Conservation (phyloP, 805 yeast genomes). For the Suhomyces vadensis region DNA sequence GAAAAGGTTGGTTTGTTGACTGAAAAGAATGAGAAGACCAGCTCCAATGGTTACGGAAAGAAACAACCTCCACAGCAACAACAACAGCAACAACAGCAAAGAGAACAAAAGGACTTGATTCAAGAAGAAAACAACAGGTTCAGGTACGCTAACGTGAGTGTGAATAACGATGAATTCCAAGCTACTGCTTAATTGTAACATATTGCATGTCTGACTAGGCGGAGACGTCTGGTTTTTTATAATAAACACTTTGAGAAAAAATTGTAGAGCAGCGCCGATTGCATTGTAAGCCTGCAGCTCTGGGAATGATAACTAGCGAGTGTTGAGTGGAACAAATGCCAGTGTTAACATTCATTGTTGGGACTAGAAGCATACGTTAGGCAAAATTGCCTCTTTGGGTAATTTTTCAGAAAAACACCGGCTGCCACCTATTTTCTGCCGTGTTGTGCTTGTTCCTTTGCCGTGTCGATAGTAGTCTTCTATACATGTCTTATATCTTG, state of each 20-base stretch:
- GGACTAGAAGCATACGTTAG: too few species aligned
- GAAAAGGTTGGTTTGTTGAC: slow-evolving; percentile 76
- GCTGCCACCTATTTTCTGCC: too few species aligned
- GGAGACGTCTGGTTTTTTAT: slow-evolving; percentile 1
- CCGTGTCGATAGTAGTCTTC: too few species aligned
- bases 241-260: not conserved
- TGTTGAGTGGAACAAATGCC: too few species aligned
- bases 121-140: slow-evolving; percentile 43
- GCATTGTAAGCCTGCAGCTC: not conserved
- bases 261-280: not conserved
- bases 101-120: slow-evolving; percentile 26
- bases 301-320: too few species aligned
- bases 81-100: slow-evolving; percentile 32
- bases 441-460: too few species aligned
- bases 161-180: slow-evolving; percentile 47
- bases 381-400: too few species aligned
- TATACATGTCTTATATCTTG: too few species aligned
- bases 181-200: slow-evolving; percentile 22
- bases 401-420: too few species aligned
- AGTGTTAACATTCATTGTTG: too few species aligned
- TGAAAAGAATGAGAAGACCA: slow-evolving; percentile 83
- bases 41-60: slow-evolving; percentile 67
- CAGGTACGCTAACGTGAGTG: slow-evolving; percentile 46
- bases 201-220: slow-evolving; percentile 7
- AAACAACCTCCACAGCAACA: slow-evolving; percentile 40